These are phyloP conservation scores for Kurtzmaniella quercitrusa DNA, from an alignment of 1,139 yeast species.

Conservation along the genomic window DNA sequence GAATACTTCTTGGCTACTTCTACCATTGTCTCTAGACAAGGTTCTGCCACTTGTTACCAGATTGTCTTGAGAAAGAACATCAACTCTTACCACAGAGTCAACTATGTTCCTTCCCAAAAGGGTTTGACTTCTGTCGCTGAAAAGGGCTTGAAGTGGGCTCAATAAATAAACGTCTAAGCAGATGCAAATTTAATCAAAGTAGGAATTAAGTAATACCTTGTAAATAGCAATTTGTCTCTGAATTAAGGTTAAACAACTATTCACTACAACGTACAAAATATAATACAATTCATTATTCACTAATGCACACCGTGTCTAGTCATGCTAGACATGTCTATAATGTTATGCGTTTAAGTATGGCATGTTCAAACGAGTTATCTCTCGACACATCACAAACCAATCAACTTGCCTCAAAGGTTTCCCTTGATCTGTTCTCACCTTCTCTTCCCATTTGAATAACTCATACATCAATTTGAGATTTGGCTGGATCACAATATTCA, in stretches of 20 bases:
- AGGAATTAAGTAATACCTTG: too few species aligned
- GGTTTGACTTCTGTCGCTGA: constrained; percentile 67
- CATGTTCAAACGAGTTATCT: constrained; percentile 70
- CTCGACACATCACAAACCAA: constrained; percentile 89
- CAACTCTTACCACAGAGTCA: constrained; percentile 79
- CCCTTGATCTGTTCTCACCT: constrained; percentile 17
- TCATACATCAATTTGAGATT: constrained; percentile 48
- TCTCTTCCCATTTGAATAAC: constrained; percentile 47
- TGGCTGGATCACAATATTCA: constrained; percentile 48
- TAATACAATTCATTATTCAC: neutral
- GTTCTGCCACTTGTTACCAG: constrained; percentile 91
- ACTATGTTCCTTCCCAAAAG: constrained; percentile 73
- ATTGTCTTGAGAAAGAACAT: constrained; percentile 86
- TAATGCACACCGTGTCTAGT: neutral
- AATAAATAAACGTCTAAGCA: too few species aligned
- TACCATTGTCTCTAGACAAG: constrained; percentile 84
- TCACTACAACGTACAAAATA: neutral
- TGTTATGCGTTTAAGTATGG: constrained; percentile 40
- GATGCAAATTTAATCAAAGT: too few species aligned
- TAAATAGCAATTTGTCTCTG: too few species aligned
- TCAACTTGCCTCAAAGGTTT: constrained; percentile 60
- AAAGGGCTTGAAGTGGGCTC: constrained; percentile 45
- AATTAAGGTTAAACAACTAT: neutral
- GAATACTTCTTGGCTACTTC: constrained; percentile 84
- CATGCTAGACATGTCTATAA: neutral